Evolutionary conservation across 805 yeast genomes (phyloP).

Genomic region (Zygoascus biomembranicola): DNA sequence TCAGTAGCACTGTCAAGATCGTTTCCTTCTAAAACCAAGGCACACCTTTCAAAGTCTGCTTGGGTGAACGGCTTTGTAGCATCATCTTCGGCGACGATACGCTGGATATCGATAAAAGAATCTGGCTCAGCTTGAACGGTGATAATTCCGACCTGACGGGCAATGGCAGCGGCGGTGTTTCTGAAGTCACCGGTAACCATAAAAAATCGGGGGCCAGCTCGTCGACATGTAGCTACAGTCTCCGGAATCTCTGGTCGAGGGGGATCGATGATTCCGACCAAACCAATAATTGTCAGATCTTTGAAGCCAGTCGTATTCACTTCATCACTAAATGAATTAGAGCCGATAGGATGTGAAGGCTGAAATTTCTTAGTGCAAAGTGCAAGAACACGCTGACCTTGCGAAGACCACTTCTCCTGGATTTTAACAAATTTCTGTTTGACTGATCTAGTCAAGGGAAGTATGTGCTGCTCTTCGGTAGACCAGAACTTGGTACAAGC

Average conservation of each 20-base stretch:
- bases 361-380: conserved; percentile 6
- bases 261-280: conserved; percentile 93
- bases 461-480: background rate
- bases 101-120: conserved; percentile 2
- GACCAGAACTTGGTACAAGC: conserved; percentile 20
- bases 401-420: conserved; percentile 10
- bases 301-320: conserved; percentile 11
- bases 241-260: conserved; percentile 77
- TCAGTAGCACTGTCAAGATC: conserved; percentile 19
- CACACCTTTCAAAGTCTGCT: conserved; percentile 2
- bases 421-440: background rate
- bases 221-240: conserved; percentile 64
- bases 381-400: conserved; percentile 13
- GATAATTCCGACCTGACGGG: conserved; percentile 46
- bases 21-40: conserved; percentile 11
- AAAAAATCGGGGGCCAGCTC: conserved; percentile 89
- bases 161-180: conserved; percentile 44
- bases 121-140: conserved; percentile 9
- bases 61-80: background rate
- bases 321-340: conserved; percentile 3
- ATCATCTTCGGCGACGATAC: background rate
- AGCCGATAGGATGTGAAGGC: conserved; percentile 1
- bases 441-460: conserved; percentile 4
- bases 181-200: conserved; percentile 82
- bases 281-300: conserved; percentile 67